Base-by-base conservation (phyloP, 331 rosid species). In the Spiraea crenata region DNA sequence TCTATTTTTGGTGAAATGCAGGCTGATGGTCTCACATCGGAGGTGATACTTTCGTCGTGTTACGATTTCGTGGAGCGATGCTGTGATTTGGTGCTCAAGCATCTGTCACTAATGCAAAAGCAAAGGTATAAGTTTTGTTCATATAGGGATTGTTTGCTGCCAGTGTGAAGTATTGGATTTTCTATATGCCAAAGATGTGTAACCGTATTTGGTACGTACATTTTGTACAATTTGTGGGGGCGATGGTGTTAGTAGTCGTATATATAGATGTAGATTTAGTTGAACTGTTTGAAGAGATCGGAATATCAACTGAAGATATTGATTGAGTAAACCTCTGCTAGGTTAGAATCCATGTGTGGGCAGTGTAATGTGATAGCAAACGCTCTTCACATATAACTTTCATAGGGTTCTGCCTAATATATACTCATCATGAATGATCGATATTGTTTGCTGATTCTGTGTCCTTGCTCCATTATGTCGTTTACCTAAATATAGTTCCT, bases 21-120 rank as follows among this genome's bases (percentile, higher is more conserved):
- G 99, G 93, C 96, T 55, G 99, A 89, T 59, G 99, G 99, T 64
- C 93, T 95, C 74, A 67, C 86, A 38, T 82, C 49, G 17, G 99
- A 95, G 81, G 64, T 91, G 86, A 83, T 80, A 9, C 62, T 86
- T 42, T 91, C 87, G 1, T 81, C 90, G 65, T 91, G 95, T 84
- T 95, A 95, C 74, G 97, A 95, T 83, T 95, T 85, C 40, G 83
- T 95, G 61, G 97, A 89, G 80, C 77, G 76, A 37, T 80, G 86
- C 13, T 91, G 99, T 79, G 99, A 91, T 55, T 59, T 84, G 68
- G 90, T 91, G 52, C 63, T 81, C 87, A 89, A 87, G 65, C 87
- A 86, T 79, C 96, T 95, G 71, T 72, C 96, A 16, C 76, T 78
- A 35, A 75, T 95, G 87, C 96, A 91, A 82, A 95, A 89, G 69